Base-by-base conservation (phyloP, 352 stramenopile species). In the Globisporangium paroecandrum region DNA sequence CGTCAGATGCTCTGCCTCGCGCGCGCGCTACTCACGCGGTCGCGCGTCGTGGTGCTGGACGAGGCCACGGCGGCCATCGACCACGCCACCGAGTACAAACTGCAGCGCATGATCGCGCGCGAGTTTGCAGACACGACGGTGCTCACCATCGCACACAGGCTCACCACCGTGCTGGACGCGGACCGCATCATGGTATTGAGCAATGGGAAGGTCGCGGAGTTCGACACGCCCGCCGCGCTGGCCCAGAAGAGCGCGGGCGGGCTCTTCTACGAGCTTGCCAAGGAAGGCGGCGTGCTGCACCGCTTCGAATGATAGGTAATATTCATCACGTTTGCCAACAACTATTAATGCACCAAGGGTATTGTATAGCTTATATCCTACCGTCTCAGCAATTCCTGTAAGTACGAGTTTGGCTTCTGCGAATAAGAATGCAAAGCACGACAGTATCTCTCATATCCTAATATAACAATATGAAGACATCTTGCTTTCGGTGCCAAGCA, bases 131-230 rank as follows among this genome's bases (percentile, higher is more conserved):
- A 90, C 34, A 97, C 90, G 46, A 99, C 98, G 0, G 78, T 99
- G 24, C 65, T 99, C 32, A 98, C 97, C 4, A 98, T 99, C 65
- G 97, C 97, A 15, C 97, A 99, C 76, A 84, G 97, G 10, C 77
- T 99, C 20, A 89, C 99, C 64, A 99, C 97, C 24, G 94, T 99
- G 67, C 97, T 99, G 62, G 96, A 99, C 76, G 97, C 93, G 59
- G 96, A 99, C 74, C 82, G 84, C 24, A 93, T 99, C 56, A 75
- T 99, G 41, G 97, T 99, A 6, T 89, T 99, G 68, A 95, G 98
- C 64, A 71, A 90, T 36, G 97, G 97, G 6, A 71, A 79, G 59
- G 80, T 96, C 15, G 90, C 81, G 8, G 89, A 99, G 68, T 91
- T 93, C 68, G 95, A 89, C 41, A 49, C 85, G 10, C 93, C 95